A percentile compares a stretch with the other conserved stretches of the same genome.
Conservation (phyloP, 305 asterid species). For the Solanum chacoense region DNA sequence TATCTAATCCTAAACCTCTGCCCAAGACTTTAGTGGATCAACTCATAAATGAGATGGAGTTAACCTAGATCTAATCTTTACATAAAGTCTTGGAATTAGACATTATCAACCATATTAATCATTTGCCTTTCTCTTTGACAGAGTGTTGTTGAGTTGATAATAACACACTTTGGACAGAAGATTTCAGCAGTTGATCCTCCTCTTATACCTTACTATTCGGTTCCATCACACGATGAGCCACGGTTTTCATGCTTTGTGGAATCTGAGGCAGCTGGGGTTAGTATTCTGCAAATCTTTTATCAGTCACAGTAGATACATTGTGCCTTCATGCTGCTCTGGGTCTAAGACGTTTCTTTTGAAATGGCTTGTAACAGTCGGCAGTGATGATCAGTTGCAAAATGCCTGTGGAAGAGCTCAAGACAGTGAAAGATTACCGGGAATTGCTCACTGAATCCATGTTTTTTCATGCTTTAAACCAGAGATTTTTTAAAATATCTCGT, state of each 20-base stretch:
- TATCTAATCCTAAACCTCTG: not conserved
- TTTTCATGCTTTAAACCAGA: slow-evolving; percentile 86
- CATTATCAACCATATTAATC: not conserved
- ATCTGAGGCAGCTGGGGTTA: slow-evolving; percentile 97
- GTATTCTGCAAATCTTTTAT: slow-evolving; percentile 11
- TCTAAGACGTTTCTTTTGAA: slow-evolving; percentile 8
- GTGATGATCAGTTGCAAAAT: slow-evolving; percentile 96
- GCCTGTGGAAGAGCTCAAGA: slow-evolving; percentile 58
- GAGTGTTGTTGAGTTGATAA: slow-evolving; percentile 82
- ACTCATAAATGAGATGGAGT: not conserved
- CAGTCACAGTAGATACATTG: not conserved
- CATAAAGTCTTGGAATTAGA: not conserved
- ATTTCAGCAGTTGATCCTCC: slow-evolving; percentile 48
- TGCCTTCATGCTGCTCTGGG: not conserved
- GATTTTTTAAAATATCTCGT: slow-evolving; percentile 90
- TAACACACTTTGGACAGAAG: slow-evolving; percentile 65
- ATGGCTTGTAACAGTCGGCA: slow-evolving; percentile 61
- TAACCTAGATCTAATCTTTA: not conserved
- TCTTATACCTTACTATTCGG: slow-evolving; percentile 45
- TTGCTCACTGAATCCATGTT: slow-evolving; percentile 93
- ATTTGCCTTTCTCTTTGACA: slow-evolving; percentile 26
- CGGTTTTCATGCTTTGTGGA: slow-evolving; percentile 84
- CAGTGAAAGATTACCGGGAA: slow-evolving; percentile 74
- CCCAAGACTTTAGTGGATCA: not conserved
- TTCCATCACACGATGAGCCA: slow-evolving; percentile 80